Base-by-base conservation (phyloP, 1,284 basidiomycete species). In the Moniliella sp. region DNA sequence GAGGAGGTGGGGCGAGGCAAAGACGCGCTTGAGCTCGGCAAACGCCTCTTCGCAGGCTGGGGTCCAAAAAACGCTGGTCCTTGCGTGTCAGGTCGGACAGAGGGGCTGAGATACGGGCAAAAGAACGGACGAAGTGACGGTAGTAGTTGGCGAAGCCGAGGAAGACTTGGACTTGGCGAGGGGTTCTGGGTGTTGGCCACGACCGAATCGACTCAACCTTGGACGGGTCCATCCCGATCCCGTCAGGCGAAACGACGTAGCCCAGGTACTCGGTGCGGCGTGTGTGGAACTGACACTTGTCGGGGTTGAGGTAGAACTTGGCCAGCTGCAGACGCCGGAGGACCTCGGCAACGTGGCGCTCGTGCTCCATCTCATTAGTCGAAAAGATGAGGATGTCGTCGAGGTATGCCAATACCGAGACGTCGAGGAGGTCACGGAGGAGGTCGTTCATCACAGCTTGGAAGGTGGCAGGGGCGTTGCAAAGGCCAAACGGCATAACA, bases 401-500 rank as follows among this genome's bases (percentile, higher is more conserved):
- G 5, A 36, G 16, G 18, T 36, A 36, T 3, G 33, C 31, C n/a
- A 32, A n/a, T n/a, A 33, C 34, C 11, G 18, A 14, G 16, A 14
- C 15, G 18, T 32, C 30, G 7, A 37, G 15, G 14, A 4, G 31
- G 25, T 10, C 4, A 4, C 17, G 5, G 19, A 37, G 28, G 9
- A 37, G 26, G 13, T 35, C 13, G 18, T 31, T 27, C 11, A 36
- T 34, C 15, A 27, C 14, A 4, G 4, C 1, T 18, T 36, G 35
- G 16, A 36, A 36, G 23, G 32, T 25, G 14, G 35, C 25, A 15
- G 33, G 35, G n/a, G 35, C 35, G 15, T 36, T 36, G 14, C 18
- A 30, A 8, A 36, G 21, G 18, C 35, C 35, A 14, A 36, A 34
- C 12, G 35, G 35, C 35, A 39, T 39, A 18, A 39, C 37, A 4